Evolutionary conservation across 2,329 filamentous ascomycete genomes (phyloP), one percentile per base, ranked within the genome.

Genomic region (Beauveria sp.): DNA sequence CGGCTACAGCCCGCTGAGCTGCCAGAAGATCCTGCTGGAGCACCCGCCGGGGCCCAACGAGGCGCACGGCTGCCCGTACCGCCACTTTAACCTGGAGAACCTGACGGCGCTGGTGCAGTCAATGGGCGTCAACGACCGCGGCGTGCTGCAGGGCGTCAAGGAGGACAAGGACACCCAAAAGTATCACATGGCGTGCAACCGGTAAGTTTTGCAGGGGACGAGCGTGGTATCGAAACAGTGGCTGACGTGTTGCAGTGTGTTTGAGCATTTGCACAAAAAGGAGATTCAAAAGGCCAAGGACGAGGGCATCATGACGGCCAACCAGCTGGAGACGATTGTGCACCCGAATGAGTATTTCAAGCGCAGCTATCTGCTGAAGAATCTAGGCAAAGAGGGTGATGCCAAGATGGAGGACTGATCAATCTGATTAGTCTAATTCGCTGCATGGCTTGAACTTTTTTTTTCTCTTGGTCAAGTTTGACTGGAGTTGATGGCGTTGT

Each of bases 301-400:
- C 47, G 86, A 91, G 55, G 82, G 85, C 6, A 79, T 86, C 57
- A 88, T 88, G 86, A 86, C 81, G 14, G 77, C 87, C 7, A 85
- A 86, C 18, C 90, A 96, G 72, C 80, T 96, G 47, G 93, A 98
- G 75, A 98, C 93, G 0, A 96, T 99, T 71, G 87, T 96, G 24
- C 95, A 99, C 75, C 95, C 95, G 12, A 99, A 99, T 73, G 93
- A 93, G 66, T 99, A 97, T 75, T 99, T 98, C 75, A 97, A 96
- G 81, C 83, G 93, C 61, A 96, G 92, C 72, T 98, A 91, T 73
- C 70, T 96, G 67, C 77, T 99, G 64, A 96, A 92, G 79, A 90
- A 95, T 71, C 74, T 96, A 28, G 86, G 75, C 56, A 85, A 76
- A 24, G 76, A 77, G 63, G 75, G 77, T 20, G 82, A 86, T 63